Evolutionary conservation across 73 alveolate species (phyloP), one percentile per base, ranked within the genome.

Genomic region (Paramecium bursaria): DNA sequence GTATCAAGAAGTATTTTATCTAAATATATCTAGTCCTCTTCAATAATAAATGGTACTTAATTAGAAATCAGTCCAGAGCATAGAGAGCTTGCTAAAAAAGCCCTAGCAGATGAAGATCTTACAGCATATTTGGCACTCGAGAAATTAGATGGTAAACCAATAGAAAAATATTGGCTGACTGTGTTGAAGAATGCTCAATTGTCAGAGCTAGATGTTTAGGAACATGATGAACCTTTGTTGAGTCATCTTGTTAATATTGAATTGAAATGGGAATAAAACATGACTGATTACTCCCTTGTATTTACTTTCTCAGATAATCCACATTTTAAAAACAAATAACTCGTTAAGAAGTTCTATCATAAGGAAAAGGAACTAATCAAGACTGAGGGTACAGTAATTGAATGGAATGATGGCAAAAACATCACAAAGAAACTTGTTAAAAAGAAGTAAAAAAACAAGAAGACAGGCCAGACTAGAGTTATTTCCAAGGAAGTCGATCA

Each of bases 401-500:
- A 67, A 67, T 67, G 82, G 82, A 19, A 67, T 14, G 82, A 67
- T 67, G 82, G 82, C 7, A 35, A 67, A 47, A 67, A 67, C 44
- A 39, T 67, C 15, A 67, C 82, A 19, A 67, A 42, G 39, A 67
- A 67, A 67, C 19, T 67, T 10, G 44, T 42, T 42, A 67, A 67
- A 11, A 51, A 79, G 85, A 79, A 73, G 22, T 79, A 79, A 79
- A 79, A 73, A 79, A 79, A 79, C 54, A 79, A 73, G 77, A 79
- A 79, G 35, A 79, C 89, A 79, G 89, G 89, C 42, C 50, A 61
- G 25, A 48, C 46, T 3, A 79, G 89, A 79, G 89, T 79, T 13
- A 79, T 79, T 79, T 53, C 89, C 17, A 61, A 79, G 17, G 89
- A 79, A 79, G 89, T 79, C 35, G 89, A 79, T n/a, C 85, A 79